Percentiles rank a stretch among this genome's conserved stretches.
Conservation (phyloP, 306 rosid species). For the Clitoria ternatea region DNA sequence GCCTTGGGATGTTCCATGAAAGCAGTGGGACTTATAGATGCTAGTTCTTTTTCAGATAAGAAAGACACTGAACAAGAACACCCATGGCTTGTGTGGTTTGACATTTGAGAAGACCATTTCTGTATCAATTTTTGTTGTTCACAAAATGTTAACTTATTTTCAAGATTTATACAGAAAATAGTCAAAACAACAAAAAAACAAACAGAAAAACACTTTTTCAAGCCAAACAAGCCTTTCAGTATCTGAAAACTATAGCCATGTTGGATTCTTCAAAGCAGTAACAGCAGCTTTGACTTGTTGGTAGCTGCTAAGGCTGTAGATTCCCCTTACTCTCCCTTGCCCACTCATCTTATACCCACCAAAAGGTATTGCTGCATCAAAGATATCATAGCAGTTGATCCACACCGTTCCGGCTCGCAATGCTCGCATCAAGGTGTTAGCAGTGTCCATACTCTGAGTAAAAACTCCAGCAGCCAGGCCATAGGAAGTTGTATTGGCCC, state of each 20-base stretch:
- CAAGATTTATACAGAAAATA: too few relatives aligned
- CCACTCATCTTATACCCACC: slow-evolving; percentile 93
- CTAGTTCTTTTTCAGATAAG: background rate
- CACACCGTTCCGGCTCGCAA: slow-evolving; percentile 69
- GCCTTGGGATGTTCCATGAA: background rate
- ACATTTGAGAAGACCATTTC: too few relatives aligned
- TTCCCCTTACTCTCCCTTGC: slow-evolving; percentile 67
- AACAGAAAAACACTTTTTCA: too few relatives aligned
- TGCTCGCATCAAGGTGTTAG: slow-evolving; percentile 60
- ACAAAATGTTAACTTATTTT: too few relatives aligned
- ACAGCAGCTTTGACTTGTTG: slow-evolving; percentile 81
- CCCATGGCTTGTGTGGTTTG: too few relatives aligned
- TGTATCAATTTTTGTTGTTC: too few relatives aligned
- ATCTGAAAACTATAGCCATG: slow-evolving; percentile 58
- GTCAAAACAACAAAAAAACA: too few relatives aligned
- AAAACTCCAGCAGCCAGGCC: slow-evolving; percentile 91
- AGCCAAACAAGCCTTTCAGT: too few relatives aligned
- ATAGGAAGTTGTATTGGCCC: slow-evolving; percentile 57
- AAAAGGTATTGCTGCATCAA: slow-evolving; percentile 84
- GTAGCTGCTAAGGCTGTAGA: slow-evolving; percentile 63
- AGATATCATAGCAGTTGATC: slow-evolving; percentile 71
- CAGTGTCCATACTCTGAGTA: slow-evolving; percentile 50
- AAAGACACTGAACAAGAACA: background rate
- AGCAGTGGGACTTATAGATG: background rate
- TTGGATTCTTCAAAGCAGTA: slow-evolving; percentile 59